Percentiles rank a stretch among this genome's conserved stretches.
Evolutionary conservation across 108 stramenopile genomes (phyloP).

Genomic region (Pseudonitzschia delicatissima): DNA sequence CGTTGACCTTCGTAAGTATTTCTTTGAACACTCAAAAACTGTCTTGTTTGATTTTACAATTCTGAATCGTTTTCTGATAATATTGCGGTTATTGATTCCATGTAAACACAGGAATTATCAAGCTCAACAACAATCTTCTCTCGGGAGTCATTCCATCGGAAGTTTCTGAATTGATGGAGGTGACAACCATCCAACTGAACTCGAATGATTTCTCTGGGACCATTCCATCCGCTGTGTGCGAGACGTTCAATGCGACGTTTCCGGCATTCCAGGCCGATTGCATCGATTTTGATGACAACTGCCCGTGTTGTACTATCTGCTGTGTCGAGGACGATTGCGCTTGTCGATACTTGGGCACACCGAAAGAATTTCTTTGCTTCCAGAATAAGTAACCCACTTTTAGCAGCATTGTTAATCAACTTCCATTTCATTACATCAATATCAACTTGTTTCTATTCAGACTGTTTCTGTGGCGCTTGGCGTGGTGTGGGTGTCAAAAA

Average conservation of each 20-base stretch:
- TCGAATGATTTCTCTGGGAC: slow-evolving; percentile 22
- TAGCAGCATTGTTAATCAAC: neutral
- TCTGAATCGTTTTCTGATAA: no score
- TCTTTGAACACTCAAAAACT: neutral
- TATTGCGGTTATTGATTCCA: no score
- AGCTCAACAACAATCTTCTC: slow-evolving; percentile 30
- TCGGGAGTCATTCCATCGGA: slow-evolving; percentile 30
- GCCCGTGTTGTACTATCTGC: slow-evolving; percentile 36
- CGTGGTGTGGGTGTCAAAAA: neutral
- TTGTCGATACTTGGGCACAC: slow-evolving; percentile 28
- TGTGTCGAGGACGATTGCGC: slow-evolving; percentile 24
- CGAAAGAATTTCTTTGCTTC: slow-evolving; percentile 25
- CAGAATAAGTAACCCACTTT: neutral
- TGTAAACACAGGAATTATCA: slow-evolving; percentile 3
- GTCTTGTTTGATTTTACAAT: neutral
- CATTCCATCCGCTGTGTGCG: slow-evolving; percentile 23
- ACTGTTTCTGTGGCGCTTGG: neutral
- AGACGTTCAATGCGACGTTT: slow-evolving; percentile 20
- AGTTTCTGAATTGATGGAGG: slow-evolving; percentile 5
- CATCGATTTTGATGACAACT: slow-evolving; percentile 30
- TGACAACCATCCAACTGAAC: slow-evolving; percentile 23
- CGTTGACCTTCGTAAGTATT: slow-evolving; percentile 15
- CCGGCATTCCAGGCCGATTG: slow-evolving; percentile 31
- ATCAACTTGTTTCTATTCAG: neutral
- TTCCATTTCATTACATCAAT: neutral